These are phyloP conservation scores for Vigna angularis DNA, from an alignment of 306 rosid genomes.

Conservation along the genomic window DNA sequence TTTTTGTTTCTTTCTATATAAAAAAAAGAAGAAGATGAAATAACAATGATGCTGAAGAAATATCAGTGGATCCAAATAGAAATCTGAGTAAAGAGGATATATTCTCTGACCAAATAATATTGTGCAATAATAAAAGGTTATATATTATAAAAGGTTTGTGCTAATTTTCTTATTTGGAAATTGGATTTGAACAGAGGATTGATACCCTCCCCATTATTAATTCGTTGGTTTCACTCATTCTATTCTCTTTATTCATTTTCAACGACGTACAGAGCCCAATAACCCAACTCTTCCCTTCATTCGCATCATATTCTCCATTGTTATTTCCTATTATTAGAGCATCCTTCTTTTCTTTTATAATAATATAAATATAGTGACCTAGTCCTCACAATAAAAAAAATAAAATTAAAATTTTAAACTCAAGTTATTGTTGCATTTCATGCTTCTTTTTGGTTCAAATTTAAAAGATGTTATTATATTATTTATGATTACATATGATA, in stretches of 20 bases:
- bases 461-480: no score
- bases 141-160: background rate
- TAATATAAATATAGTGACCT: background rate
- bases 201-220: background rate
- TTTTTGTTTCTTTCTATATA: no score
- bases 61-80: no score
- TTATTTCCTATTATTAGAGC: background rate
- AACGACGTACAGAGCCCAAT: background rate
- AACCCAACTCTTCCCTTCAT: background rate
- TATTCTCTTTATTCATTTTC: conserved; percentile 9
- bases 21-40: no score
- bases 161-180: background rate
- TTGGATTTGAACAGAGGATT: background rate
- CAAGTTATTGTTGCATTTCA: no score
- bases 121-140: background rate
- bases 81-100: background rate
- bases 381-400: no score
- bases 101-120: background rate
- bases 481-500: no score
- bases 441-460: no score
- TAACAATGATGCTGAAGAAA: no score
- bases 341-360: background rate
- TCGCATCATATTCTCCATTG: conserved; percentile 20
- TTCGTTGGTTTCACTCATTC: conserved; percentile 4
- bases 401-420: no score